Percentiles rank a stretch among this genome's conserved stretches.
Conservation (phyloP, 257 asterid species). For the Ballota nigra region DNA sequence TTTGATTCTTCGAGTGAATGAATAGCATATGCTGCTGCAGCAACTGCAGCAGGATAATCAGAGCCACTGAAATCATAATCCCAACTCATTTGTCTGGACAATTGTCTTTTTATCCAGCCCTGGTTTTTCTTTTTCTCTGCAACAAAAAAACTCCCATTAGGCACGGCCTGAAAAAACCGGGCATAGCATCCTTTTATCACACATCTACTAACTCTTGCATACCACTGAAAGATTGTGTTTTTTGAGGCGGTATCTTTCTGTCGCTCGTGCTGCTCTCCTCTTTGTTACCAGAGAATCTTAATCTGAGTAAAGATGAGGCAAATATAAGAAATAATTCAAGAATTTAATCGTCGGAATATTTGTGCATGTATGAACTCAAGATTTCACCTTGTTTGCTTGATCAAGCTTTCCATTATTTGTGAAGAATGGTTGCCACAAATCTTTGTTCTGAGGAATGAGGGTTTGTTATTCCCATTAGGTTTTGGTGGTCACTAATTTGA, state of each 20-base stretch:
- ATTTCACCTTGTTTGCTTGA: constrained; percentile 64
- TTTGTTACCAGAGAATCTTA: constrained; percentile 33
- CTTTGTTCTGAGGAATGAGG: constrained; percentile 10
- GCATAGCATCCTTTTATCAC: neutral
- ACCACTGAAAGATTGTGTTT: constrained; percentile 49
- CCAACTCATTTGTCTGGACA: constrained; percentile 56
- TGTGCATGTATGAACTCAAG: neutral
- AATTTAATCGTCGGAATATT: neutral
- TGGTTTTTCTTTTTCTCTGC: constrained; percentile 58
- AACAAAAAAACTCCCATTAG: neutral
- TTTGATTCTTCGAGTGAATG: constrained; percentile 59
- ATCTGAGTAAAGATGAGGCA: constrained; percentile 28
- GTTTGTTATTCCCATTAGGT: constrained; percentile 26
- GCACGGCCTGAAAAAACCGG: neutral
- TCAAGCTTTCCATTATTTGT: constrained; percentile 47
- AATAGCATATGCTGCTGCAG: constrained; percentile 89
- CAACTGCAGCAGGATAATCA: constrained; percentile 70
- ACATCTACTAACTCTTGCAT: too few relatives aligned
- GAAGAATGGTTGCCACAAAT: constrained; percentile 14
- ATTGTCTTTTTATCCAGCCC: constrained; percentile 66
- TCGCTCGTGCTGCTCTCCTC: constrained; percentile 41
- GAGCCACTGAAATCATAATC: constrained; percentile 41
- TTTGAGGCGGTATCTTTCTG: constrained; percentile 39
- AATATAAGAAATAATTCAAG: neutral
- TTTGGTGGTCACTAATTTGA: constrained; percentile 41